Conservation (phyloP, 2,329 filamentous ascomycete species). For the Calonectria hawksworthii region DNA sequence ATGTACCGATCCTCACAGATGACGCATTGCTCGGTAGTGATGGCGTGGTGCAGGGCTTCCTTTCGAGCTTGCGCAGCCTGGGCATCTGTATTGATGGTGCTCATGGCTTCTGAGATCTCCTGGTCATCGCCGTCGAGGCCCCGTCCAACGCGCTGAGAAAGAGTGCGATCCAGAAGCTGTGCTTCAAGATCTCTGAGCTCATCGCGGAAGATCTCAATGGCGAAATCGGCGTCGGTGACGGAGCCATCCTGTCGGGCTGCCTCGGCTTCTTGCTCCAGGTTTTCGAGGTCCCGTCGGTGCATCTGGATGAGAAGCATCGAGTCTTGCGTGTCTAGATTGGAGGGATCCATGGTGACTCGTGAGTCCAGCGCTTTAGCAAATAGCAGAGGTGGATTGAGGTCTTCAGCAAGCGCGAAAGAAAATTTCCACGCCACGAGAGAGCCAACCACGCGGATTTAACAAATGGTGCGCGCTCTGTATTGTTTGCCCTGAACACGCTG, state of each 20-base stretch:
- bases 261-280: not conserved
- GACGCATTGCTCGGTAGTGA: not conserved
- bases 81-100: not conserved
- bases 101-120: not conserved
- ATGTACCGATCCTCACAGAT: conserved; percentile 12
- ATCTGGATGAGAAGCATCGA: not conserved
- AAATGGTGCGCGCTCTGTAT: too few relatives aligned
- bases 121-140: not conserved
- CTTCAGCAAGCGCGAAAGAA: not conserved
- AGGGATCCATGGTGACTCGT: not conserved
- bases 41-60: not conserved
- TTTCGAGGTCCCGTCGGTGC: not conserved
- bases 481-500: not conserved
- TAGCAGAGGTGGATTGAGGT: not conserved
- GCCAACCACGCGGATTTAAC: too few relatives aligned
- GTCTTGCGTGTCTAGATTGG: not conserved
- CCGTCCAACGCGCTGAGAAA: not conserved
- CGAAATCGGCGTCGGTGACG: not conserved
- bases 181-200: not conserved
- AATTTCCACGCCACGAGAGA: too few relatives aligned
- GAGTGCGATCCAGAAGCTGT: not conserved
- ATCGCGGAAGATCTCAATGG: not conserved
- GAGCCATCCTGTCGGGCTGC: not conserved
- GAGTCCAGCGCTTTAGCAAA: not conserved
- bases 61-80: not conserved